Evolutionary conservation across 371 early-diverging fungal species (phyloP).

Genomic region (Mycotypha africana): DNA sequence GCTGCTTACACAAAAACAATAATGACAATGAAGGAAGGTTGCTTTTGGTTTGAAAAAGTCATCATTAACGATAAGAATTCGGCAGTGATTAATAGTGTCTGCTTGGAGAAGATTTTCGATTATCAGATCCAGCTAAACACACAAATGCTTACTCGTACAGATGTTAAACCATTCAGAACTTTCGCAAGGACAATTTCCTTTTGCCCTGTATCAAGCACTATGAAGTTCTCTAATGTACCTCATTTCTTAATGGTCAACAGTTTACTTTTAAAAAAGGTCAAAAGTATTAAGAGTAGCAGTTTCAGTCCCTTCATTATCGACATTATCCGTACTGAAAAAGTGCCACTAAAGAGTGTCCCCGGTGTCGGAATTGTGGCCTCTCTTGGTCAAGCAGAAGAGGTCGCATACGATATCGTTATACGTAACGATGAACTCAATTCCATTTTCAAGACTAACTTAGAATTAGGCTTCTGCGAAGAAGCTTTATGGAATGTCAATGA

Average conservation of each 20-base stretch:
- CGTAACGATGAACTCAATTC: constrained; percentile 13
- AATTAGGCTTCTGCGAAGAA: constrained; percentile 20
- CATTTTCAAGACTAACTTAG: constrained; percentile 24
- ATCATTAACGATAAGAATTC: constrained; percentile 14
- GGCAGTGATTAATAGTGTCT: constrained; percentile 36
- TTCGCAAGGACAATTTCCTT: constrained; percentile 16
- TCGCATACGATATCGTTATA: constrained; percentile 38
- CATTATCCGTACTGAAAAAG: constrained; percentile 30
- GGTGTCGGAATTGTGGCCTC: constrained; percentile 18
- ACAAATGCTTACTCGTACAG: constrained; percentile 19
- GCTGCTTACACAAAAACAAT: constrained; percentile 19
- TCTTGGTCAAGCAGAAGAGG: constrained; percentile 22
- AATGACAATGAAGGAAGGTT: constrained; percentile 30
- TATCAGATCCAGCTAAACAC: constrained; percentile 29
- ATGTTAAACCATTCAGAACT: constrained; percentile 41
- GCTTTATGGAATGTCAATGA: constrained; percentile 33
- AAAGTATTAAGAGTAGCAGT: constrained; percentile 16
- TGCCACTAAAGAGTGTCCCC: constrained; percentile 16
- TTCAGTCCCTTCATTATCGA: constrained; percentile 34
- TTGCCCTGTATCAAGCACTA: constrained; percentile 21
- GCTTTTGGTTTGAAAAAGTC: constrained; percentile 32
- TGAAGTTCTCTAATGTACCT: constrained; percentile 40
- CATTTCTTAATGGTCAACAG: constrained; percentile 31
- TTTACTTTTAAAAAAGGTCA: constrained; percentile 26
- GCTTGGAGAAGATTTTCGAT: constrained; percentile 40